phyloP scores from a whole-genome alignment of 2,329 filamentous ascomycete species.

The Aspergillus sp. region DNA sequence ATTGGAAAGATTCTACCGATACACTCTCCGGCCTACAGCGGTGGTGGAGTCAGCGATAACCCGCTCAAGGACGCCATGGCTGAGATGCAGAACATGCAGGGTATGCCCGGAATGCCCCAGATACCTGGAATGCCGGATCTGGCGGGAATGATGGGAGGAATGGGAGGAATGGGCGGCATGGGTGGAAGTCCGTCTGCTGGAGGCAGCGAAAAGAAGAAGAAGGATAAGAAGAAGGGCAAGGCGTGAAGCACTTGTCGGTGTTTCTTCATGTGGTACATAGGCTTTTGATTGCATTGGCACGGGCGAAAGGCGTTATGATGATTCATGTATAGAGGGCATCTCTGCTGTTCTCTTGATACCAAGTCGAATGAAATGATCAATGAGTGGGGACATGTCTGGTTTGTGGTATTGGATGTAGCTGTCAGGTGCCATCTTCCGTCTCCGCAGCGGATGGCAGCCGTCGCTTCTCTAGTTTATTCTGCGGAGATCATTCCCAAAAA shows the following conservation, averaged over 20 bases:
- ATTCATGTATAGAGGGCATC: conserved; percentile 19
- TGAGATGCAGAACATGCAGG: conserved; percentile 68
- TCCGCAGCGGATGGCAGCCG: not conserved
- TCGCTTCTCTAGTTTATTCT: not conserved
- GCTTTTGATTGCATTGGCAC: conserved; percentile 39
- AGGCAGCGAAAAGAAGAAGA: conserved; percentile 47
- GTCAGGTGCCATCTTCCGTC: too few relatives aligned
- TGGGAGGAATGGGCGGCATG: conserved; percentile 45
- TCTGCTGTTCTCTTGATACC: conserved; percentile 25
- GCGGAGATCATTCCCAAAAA: too few relatives aligned
- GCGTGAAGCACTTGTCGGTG: conserved; percentile 28
- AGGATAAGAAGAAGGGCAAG: conserved; percentile 54
- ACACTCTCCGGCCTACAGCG: conserved; percentile 84
- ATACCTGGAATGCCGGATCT: conserved; percentile 54
- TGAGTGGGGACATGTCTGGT: not conserved
- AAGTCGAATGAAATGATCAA: conserved; percentile 11
- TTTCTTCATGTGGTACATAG: conserved; percentile 21
- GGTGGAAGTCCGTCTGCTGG: conserved; percentile 33
- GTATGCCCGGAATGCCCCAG: conserved; percentile 45
- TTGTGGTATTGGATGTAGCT: too few relatives aligned
- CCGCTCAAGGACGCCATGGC: conserved; percentile 96
- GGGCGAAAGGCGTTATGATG: conserved; percentile 39
- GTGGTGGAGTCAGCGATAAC: conserved; percentile 91
- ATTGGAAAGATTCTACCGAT: conserved; percentile 80
- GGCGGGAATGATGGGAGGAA: conserved; percentile 54